Percentiles rank a stretch among this genome's conserved stretches.
phyloP scores from a whole-genome alignment of 805 yeast species.

The Candida chauliodis region DNA sequence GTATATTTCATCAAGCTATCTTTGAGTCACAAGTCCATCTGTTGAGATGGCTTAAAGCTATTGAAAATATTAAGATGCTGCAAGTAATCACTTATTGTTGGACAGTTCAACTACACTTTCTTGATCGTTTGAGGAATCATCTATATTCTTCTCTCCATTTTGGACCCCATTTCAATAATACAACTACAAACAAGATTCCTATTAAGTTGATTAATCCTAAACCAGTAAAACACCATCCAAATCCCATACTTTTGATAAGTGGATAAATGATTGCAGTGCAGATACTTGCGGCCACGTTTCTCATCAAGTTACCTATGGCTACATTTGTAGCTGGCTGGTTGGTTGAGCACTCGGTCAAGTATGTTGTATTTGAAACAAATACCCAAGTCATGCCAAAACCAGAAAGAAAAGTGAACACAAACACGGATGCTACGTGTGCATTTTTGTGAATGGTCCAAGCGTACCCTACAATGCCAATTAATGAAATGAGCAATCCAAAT shows the following conservation, averaged over 20 bases:
- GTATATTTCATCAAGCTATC: too few species aligned
- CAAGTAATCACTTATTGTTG: too few species aligned
- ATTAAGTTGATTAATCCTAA: conserved; percentile 31
- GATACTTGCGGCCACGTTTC: conserved; percentile 53
- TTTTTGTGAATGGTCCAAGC: conserved; percentile 49
- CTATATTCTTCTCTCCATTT: conserved; percentile 19
- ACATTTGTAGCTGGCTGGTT: conserved; percentile 51
- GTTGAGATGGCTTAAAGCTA: too few species aligned
- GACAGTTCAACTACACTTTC: too few species aligned
- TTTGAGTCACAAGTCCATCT: too few species aligned
- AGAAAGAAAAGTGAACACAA: conserved; percentile 41
- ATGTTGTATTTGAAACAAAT: conserved; percentile 50
- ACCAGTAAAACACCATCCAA: conserved; percentile 55
- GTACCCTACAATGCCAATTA: conserved; percentile 46
- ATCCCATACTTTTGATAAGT: conserved; percentile 33
- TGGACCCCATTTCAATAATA: conserved; percentile 20
- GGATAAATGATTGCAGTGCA: conserved; percentile 45
- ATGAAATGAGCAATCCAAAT: conserved; percentile 40
- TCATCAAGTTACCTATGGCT: conserved; percentile 50
- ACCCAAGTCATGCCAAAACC: conserved; percentile 59
- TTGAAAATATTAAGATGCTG: too few species aligned
- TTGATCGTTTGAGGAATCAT: neutral
- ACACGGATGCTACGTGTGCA: conserved; percentile 32
- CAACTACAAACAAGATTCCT: conserved; percentile 15
- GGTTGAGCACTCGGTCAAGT: conserved; percentile 47